Evolutionary conservation across 352 stramenopile species (phyloP).

Genomic region (Phytopythium delawarense): DNA sequence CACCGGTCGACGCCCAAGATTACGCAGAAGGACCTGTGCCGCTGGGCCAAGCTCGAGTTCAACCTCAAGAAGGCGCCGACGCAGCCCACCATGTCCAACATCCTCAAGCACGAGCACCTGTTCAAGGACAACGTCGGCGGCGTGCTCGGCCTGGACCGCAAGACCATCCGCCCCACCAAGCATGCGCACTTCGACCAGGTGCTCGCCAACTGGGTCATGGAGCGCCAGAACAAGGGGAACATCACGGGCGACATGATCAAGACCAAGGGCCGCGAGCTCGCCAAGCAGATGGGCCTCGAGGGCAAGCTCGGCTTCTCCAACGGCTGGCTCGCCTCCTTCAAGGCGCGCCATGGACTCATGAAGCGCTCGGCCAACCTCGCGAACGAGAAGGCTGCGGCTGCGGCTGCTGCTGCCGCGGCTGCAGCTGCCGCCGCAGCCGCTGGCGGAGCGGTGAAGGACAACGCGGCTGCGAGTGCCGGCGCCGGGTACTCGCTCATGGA

Average conservation of each 20-base stretch:
- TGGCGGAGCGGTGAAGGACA: constrained; percentile 15
- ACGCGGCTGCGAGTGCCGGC: background rate
- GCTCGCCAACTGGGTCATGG: constrained; percentile 87
- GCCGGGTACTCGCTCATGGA: constrained; percentile 38
- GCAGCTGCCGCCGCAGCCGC: background rate
- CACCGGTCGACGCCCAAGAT: constrained; percentile 83
- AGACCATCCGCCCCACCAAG: constrained; percentile 78
- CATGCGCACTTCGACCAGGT: constrained; percentile 82
- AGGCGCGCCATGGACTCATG: constrained; percentile 78
- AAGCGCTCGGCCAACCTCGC: constrained; percentile 45
- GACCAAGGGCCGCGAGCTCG: constrained; percentile 73
- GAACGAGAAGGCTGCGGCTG: constrained; percentile 25
- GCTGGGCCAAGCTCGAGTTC: constrained; percentile 88
- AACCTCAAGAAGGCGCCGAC: constrained; percentile 79
- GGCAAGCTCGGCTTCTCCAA: constrained; percentile 85
- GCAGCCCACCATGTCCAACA: constrained; percentile 79
- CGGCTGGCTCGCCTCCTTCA: constrained; percentile 83
- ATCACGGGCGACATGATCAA: constrained; percentile 90
- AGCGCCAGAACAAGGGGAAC: constrained; percentile 85
- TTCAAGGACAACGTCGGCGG: constrained; percentile 84
- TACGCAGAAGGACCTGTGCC: constrained; percentile 85
- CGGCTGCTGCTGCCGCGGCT: background rate
- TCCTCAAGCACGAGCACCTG: constrained; percentile 85
- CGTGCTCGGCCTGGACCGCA: constrained; percentile 69
- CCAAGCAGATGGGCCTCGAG: constrained; percentile 80